Evolutionary conservation across 2,329 filamentous ascomycete genomes (phyloP), one percentile per base, ranked within the genome.

Genomic region (Magnaporthales sp.): DNA sequence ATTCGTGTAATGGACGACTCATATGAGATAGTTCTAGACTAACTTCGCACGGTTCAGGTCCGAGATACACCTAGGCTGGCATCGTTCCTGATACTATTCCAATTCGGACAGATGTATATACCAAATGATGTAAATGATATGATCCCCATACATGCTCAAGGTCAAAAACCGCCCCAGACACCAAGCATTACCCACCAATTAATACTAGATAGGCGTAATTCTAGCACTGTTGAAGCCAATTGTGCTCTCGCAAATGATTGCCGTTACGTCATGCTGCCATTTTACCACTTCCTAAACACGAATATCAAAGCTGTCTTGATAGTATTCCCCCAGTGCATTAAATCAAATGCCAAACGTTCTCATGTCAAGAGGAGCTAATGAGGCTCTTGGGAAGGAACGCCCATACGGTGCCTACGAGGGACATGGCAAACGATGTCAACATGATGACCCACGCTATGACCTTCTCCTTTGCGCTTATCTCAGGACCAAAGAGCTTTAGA

Each of bases 371-470:
- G 63, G 83, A 83, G 60, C 87, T 87, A 73, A 94, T 85, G 70
- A 89, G 79, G 69, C 88, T 86, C 80, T 90, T 93, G 3, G 93
- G 93, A 73, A 97, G 77, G 77, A 95, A 95, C 4, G 93, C 93
- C 86, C 92, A 97, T 2, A 92, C 84, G 0, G 94, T 98, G 62
- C 93, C 93, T 4, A 94, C 76, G 22, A 89, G 71, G 13, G 91
- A 94, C 74, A 97, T 78, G 24, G 88, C 73, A 0, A 85, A 82
- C 67, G 91, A 95, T 13, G 91, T 73, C 5, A 86, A 75, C 73
- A 97, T 88, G 71, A 97, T 77, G 19, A 80, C 74, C 82, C 87
- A 93, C 72, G 90, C 88, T 61, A 91, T 70, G 4, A 86, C 75
- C 72, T 86, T 88, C 77, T 97, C 92, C 26, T 75, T 74, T 0